Evolutionary conservation across 148 eudicot genomes (phyloP).

Genomic region (Dysphania ambrosioides): DNA sequence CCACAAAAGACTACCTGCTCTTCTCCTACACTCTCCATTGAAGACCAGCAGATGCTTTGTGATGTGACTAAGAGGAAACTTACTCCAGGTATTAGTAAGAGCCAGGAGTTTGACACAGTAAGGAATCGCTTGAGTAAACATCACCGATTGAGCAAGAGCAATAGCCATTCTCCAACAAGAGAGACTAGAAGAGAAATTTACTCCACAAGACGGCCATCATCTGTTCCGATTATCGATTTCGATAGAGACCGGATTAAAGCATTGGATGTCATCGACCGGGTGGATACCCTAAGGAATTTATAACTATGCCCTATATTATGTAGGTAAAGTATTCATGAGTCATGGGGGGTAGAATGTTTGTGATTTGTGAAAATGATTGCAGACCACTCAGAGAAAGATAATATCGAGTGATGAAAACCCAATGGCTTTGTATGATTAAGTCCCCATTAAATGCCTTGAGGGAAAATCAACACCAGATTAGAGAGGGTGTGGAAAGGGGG

Average conservation of each 20-base stretch:
- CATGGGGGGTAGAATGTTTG: not conserved
- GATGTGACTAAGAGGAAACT: constrained; percentile 78
- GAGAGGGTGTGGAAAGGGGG: not conserved
- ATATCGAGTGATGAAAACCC: too few species aligned
- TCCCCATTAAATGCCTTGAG: not conserved
- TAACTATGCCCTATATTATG: constrained; percentile 11
- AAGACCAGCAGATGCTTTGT: constrained; percentile 84
- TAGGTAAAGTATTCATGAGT: not conserved
- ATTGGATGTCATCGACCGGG: constrained; percentile 89
- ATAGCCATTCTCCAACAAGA: constrained; percentile 71
- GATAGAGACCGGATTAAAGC: constrained; percentile 77
- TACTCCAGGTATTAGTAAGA: constrained; percentile 93
- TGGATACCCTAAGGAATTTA: constrained; percentile 52
- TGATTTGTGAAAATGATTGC: constrained; percentile 16
- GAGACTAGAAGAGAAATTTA: constrained; percentile 58
- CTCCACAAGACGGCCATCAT: constrained; percentile 63
- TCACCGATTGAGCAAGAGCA: constrained; percentile 78
- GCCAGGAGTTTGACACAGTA: constrained; percentile 78
- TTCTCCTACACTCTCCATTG: constrained; percentile 60
- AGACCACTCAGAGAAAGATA: not conserved
- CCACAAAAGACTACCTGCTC: constrained; percentile 49
- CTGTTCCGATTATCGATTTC: constrained; percentile 72
- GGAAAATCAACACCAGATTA: not conserved
- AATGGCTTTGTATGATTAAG: not conserved
- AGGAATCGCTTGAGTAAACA: constrained; percentile 57